Base-by-base conservation (phyloP, 768 basidiomycete species). In the Mycena vitilis region DNA sequence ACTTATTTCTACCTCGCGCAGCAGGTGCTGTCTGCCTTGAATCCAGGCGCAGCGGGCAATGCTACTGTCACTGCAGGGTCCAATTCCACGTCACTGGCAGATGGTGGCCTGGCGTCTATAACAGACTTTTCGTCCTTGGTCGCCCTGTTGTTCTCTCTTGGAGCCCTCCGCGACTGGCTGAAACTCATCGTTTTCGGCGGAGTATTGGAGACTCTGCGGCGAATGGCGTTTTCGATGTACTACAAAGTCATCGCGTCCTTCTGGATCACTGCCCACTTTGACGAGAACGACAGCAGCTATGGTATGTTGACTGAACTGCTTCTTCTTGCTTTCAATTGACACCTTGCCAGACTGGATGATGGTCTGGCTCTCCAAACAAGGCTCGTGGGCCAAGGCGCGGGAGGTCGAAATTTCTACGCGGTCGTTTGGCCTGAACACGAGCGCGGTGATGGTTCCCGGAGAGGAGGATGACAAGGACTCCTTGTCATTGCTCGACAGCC, bases 111-210 rank as follows among this genome's bases (percentile, higher is more conserved):
- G 4, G 40, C 53, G 40, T 71, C 63, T 51, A 47, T 72, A 30
- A 73, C 68, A 12, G 70, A 77, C 59, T 16, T 82, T 15, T 68
- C 82, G 9, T 79, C 86, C 1, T 44, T 86, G 2, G 58, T 87
- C 38, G 69, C 80, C 5, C 67, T 88, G 48, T 68, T 91, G 20
- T 78, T 88, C 63, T 89, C 89, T 0, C 81, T 85, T 55, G 81
- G 85, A 20, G 89, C 87, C 15, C 73, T 91, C 34, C 78, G 82
- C 15, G 90, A 93, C 73, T 91, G 91, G 87, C 65, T 87, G 8
- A 86, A 91, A 71, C 81, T 94, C 63, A 72, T 92, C 60, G 74
- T 89, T 23, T 77, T 92, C 42, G 92, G 92, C 58, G 87, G 88
- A 18, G 70, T 85, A 37, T 74, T 94, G 52, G 92, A 92, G 74